A percentile compares a stretch with the other conserved stretches of the same genome.
Conservation (phyloP, 2,329 filamentous ascomycete species). For the Alternaria conjuncta region DNA sequence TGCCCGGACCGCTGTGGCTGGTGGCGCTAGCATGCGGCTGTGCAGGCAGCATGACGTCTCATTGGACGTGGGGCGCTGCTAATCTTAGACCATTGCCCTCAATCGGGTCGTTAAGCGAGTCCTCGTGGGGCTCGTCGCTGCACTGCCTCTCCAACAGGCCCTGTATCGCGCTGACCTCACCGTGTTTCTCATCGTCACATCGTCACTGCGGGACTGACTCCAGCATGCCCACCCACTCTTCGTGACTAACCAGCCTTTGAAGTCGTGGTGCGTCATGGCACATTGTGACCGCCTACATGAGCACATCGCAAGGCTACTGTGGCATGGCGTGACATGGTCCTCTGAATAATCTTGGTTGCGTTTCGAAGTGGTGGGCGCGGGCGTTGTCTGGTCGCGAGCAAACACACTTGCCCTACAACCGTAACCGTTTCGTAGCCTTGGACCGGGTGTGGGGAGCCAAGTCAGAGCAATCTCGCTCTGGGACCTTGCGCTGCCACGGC, state of each 20-base stretch:
- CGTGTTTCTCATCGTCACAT: constrained; percentile 22
- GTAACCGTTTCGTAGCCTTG: constrained; percentile 9
- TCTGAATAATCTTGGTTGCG: constrained; percentile 13
- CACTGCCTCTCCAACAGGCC: constrained; percentile 4
- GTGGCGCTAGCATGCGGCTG: constrained; percentile 27
- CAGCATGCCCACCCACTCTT: constrained; percentile 1
- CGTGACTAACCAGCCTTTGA: constrained; percentile 5
- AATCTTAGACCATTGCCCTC: constrained; percentile 35
- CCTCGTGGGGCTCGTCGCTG: constrained; percentile 26
- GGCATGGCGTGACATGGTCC: constrained; percentile 3
- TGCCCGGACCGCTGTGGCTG: constrained; percentile 35
- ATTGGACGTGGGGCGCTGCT: constrained; percentile 23
- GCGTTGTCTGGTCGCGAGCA: constrained; percentile 11
- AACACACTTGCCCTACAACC: constrained; percentile 4
- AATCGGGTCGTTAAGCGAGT: constrained; percentile 24
- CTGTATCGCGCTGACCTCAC: constrained; percentile 39
- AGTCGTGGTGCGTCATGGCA: constrained; percentile 19
- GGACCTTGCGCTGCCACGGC: neutral
- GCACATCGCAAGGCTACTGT: constrained; percentile 6
- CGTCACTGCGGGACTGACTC: constrained; percentile 17
- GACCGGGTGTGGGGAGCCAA: constrained; percentile 8
- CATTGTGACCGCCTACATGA: constrained; percentile 26
- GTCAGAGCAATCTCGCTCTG: constrained; percentile 16
- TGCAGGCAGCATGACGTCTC: constrained; percentile 12
- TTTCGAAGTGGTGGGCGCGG: constrained; percentile 2